Base-by-base conservation (phyloP, 2,329 filamentous ascomycete genomes). In the Epichloe gansuensis region DNA sequence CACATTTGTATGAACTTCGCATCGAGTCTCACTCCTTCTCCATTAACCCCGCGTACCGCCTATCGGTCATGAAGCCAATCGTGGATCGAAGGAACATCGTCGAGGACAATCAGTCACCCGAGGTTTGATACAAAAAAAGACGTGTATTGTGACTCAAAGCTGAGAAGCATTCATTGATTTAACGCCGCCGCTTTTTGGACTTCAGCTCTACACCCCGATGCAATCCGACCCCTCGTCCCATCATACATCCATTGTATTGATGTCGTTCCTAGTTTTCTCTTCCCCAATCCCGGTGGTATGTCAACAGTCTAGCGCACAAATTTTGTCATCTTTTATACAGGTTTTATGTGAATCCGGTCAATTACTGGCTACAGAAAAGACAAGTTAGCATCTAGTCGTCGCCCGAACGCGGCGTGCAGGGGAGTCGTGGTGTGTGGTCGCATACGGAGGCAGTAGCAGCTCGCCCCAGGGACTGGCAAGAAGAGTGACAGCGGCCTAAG, bases 381-480 rank as follows among this genome's bases (percentile, higher is more conserved):
- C n/a, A 38, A 46, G 28, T 48, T 37, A 48, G 46, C 25, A 48
- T 31, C 9, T 39, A 5, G 3, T 6, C 8, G 21, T n/a, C 12
- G 21, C 4, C 21, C 2, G 28, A n/a, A 46, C 11, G 3, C 23
- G 23, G 34, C 34, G 12, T 23, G 5, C 15, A 34, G n/a, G 21
- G 41, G n/a, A 3, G 25, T 31, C 15, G 12, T n/a, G 15, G 8
- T 3, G 45, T 4, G 45, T 13, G 44, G 31, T 25, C 7, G 65
- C 75, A 69, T 69, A 81, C 78, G 81, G 79, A 67, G 83, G 83
- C 58, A 86, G 74, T 54, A 87, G 75, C 61, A 80, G 72, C 64
- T 86, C 83, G 67, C 79, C 78, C 74, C 81, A 83, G 52, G 80
- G 78, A 71, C 82, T 86, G 54, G 81, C 75, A 59, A 87, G 74